Percentiles rank a stretch among this genome's conserved stretches.
phyloP scores from a whole-genome alignment of 352 stramenopile genomes.

The Globisporangium yorkense region DNA sequence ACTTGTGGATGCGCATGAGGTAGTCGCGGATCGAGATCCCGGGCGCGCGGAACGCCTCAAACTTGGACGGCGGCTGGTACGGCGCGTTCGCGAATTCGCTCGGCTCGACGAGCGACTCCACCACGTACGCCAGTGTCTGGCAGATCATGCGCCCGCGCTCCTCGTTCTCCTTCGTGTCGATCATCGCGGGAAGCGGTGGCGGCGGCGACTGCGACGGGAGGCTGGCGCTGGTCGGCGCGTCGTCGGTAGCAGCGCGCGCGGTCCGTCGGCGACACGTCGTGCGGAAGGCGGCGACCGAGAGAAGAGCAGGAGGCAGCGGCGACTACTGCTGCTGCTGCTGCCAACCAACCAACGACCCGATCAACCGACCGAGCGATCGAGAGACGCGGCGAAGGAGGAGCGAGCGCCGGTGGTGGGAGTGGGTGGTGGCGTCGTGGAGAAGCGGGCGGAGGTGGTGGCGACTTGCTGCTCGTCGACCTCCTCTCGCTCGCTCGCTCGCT shows the following conservation, averaged over 20 bases:
- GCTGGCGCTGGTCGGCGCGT: background rate
- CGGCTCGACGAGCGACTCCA: constrained; percentile 75
- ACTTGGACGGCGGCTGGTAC: constrained; percentile 73
- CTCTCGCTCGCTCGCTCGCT: background rate
- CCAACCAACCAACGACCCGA: background rate
- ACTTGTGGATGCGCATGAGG: constrained; percentile 94
- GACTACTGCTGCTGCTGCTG: background rate
- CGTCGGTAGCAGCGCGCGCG: background rate
- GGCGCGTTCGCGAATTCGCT: constrained; percentile 46
- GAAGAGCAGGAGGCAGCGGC: background rate
- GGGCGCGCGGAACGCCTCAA: constrained; percentile 77
- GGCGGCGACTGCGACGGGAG: background rate
- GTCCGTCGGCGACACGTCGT: background rate
- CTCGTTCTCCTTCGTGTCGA: constrained; percentile 56
- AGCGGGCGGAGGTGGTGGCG: too few species aligned
- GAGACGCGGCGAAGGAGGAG: background rate
- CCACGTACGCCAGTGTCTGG: constrained; percentile 67
- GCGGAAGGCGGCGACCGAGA: background rate
- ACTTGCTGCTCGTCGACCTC: background rate
- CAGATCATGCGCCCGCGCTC: constrained; percentile 74
- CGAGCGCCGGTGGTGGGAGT: background rate
- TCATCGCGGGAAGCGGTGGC: constrained; percentile 3
- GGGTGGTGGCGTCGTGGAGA: too few species aligned
- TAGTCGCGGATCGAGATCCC: constrained; percentile 84
- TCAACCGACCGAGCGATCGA: background rate